phyloP scores from a whole-genome alignment of 768 basidiomycete species.

The Suillus tomentosus region DNA sequence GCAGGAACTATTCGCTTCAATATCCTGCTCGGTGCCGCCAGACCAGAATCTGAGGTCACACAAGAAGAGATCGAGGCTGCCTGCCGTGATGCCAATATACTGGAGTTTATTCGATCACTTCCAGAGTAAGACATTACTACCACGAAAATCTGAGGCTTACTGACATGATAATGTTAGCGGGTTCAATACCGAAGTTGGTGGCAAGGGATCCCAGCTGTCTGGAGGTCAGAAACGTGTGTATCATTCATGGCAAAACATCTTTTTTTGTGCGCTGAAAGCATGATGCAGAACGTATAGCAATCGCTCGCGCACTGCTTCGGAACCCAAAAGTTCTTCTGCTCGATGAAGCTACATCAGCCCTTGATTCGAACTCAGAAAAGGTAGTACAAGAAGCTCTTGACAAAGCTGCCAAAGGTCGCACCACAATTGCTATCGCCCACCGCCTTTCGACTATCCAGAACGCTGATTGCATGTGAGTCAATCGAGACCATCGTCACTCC shows the following conservation, averaged over 20 bases:
- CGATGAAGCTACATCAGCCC: slow-evolving; percentile 89
- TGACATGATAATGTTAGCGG: slow-evolving; percentile 48
- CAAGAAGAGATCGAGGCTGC: slow-evolving; percentile 85
- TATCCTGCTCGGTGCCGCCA: slow-evolving; percentile 81
- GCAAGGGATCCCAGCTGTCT: slow-evolving; percentile 86
- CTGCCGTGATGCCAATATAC: slow-evolving; percentile 85
- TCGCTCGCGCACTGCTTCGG: slow-evolving; percentile 85
- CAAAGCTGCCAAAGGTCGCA: slow-evolving; percentile 87
- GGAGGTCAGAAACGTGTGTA: slow-evolving; percentile 83
- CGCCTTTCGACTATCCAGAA: slow-evolving; percentile 91
- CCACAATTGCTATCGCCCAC: slow-evolving; percentile 95
- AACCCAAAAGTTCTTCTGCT: slow-evolving; percentile 88
- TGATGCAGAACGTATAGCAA: slow-evolving; percentile 64
- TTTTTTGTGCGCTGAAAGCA: slow-evolving; percentile 2
- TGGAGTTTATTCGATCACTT: slow-evolving; percentile 84
- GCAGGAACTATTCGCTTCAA: slow-evolving; percentile 90
- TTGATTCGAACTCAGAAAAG: slow-evolving; percentile 90
- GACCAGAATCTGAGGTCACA: slow-evolving; percentile 75
- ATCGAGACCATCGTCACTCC: neutral
- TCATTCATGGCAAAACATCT: slow-evolving; percentile 1
- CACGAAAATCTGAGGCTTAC: neutral
- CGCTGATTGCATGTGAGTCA: slow-evolving; percentile 77
- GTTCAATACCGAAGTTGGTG: slow-evolving; percentile 90
- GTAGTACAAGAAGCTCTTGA: slow-evolving; percentile 95
- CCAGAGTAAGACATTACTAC: slow-evolving; percentile 58